Base-by-base conservation (phyloP, 2,329 filamentous ascomycete genomes). In the Penicillium sp. region DNA sequence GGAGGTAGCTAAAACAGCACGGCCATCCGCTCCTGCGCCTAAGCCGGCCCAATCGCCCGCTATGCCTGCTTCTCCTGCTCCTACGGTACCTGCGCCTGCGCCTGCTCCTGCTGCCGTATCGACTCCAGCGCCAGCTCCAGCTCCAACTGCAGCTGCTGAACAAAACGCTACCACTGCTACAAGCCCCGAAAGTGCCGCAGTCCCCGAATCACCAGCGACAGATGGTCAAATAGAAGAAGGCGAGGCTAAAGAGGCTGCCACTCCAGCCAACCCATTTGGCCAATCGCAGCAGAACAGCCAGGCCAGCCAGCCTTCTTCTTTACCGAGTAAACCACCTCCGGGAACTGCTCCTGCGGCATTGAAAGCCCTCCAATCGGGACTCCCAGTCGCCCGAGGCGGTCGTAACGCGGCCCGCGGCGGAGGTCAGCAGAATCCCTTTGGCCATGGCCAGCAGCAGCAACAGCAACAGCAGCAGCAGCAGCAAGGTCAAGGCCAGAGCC, bases 1-100 rank as follows among this genome's bases (percentile, higher is more conserved):
- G 89, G 85, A 87, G 58, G 76, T 89, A 49, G 91, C 88, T 0
- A 92, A 93, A 72, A 78, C 74, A 48, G 81, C 84, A 10, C 87
- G 84, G 67, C 77, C 81, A 49, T 59, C 72, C 18, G 58, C 71
- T 23, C 52, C 67, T 36, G 53, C 64, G 24, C 56, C 61, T 15
- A 73, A 68, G 57, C 66, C 58, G 7, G 59, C 64, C 44, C 48
- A 56, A 18, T 55, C 63, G 16, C 53, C 65, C 15, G 52, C 53
- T 15, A 55, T 58, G 33, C 43, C 54, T 33, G 54, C 57, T 24
- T 57, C 68, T 28, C 59, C 65, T 49, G 51, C 59, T 4, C 59
- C 63, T 23, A 45, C 24, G 24, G 24, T 26, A 26, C 24, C 60
- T 31, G 39, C 52, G 42, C 51, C 44, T 8, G 38, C 46, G 10